Evolutionary conservation across 768 basidiomycete species (phyloP).

Genomic region (Chalciporus pseudorubinellus): DNA sequence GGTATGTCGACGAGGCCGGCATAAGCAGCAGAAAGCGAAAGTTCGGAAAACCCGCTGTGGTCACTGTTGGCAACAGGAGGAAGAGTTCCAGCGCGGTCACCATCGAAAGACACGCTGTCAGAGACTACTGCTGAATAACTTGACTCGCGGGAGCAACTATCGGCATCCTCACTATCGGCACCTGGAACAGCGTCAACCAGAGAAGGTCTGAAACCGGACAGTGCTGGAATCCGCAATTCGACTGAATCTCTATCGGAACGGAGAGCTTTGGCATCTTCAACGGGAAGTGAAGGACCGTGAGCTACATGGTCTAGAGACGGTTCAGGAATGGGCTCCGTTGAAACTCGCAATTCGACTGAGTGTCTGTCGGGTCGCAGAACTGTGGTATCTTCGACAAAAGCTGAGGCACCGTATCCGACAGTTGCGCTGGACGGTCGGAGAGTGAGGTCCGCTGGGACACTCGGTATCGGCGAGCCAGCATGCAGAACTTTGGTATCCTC

Average conservation of each 20-base stretch:
- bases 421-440: not conserved
- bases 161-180: not conserved
- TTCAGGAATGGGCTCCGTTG: no score
- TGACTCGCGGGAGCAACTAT: not conserved
- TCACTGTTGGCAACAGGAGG: not conserved
- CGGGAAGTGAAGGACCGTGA: not conserved
- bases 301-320: no score
- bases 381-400: not conserved
- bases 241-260: not conserved
- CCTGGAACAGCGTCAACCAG: not conserved
- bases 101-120: not conserved
- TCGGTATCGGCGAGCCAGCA: not conserved
- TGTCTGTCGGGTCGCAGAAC: not conserved
- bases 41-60: not conserved
- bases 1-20: not conserved
- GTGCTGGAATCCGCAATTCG: not conserved
- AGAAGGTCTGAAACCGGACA: not conserved
- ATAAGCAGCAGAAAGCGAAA: not conserved
- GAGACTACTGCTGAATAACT: not conserved
- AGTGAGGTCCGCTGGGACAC: not conserved
- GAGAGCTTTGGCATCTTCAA: not conserved
- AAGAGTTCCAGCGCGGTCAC: not conserved
- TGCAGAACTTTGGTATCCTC: not conserved
- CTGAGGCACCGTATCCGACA: not conserved
- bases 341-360: no score